Conservation (phyloP, 371 early-diverging fungal genomes). For the Lichtheimia ramosa region DNA sequence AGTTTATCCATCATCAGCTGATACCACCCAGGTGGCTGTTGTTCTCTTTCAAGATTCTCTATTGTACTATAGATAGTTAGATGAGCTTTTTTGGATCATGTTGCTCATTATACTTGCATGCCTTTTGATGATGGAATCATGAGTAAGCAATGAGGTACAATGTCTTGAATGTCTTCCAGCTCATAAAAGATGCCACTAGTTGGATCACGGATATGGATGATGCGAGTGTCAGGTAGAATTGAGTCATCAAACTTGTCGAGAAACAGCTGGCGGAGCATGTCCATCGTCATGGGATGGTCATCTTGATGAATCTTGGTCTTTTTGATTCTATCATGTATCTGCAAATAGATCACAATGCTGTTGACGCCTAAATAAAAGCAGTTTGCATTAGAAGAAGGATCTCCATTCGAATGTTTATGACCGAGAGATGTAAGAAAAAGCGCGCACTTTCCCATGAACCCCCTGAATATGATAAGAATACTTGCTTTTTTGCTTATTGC, state of each 20-base stretch:
- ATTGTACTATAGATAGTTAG: background rate
- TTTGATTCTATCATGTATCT: constrained; percentile 49
- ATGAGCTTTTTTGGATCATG: no score
- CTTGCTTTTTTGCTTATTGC: background rate
- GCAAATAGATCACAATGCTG: constrained; percentile 43
- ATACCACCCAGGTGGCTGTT: background rate
- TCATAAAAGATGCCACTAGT: constrained; percentile 55
- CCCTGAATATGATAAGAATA: background rate
- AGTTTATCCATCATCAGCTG: constrained; percentile 1
- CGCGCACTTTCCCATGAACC: no score
- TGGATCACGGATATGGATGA: constrained; percentile 58
- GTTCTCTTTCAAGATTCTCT: background rate
- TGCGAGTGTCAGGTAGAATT: constrained; percentile 1
- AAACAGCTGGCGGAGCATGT: constrained; percentile 46
- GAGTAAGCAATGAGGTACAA: constrained; percentile 27
- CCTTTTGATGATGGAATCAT: background rate
- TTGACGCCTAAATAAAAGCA: background rate
- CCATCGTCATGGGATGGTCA: constrained; percentile 27
- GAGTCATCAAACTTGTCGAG: constrained; percentile 44
- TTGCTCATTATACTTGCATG: background rate
- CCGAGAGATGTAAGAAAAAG: background rate
- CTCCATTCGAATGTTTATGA: background rate
- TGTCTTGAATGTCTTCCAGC: constrained; percentile 59
- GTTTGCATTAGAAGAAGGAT: background rate
- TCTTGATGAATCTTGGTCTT: constrained; percentile 26